Evolutionary conservation across 2,329 filamentous ascomycete genomes (phyloP).

Genomic region (Venturia carpophila): DNA sequence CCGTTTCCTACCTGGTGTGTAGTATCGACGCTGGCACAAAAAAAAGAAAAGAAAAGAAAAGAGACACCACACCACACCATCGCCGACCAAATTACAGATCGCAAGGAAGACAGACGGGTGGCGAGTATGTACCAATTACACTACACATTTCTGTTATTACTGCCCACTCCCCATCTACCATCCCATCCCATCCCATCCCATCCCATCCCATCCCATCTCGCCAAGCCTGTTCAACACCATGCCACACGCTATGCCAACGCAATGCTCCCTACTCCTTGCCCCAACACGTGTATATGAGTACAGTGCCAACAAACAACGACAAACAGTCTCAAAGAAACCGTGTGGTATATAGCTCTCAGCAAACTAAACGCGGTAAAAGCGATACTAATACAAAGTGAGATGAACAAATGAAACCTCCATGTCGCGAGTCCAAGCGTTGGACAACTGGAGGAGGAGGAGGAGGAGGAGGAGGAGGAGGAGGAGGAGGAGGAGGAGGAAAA

Average conservation of each 20-base stretch:
- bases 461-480: too few relatives aligned
- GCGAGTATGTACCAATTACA: background rate
- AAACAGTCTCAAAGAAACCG: background rate
- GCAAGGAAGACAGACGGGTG: too few relatives aligned
- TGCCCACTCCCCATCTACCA: too few relatives aligned
- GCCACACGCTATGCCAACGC: background rate
- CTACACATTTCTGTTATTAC: constrained; percentile 1
- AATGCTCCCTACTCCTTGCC: background rate
- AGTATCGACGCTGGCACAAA: too few relatives aligned
- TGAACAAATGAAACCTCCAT: background rate
- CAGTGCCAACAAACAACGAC: background rate
- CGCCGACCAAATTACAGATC: background rate
- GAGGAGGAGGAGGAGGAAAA: background rate
- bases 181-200: background rate
- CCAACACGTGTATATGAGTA: background rate
- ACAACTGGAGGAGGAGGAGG: background rate
- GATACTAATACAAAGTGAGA: background rate
- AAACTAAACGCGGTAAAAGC: background rate
- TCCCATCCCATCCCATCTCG: background rate
- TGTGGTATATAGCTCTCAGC: constrained; percentile 10
- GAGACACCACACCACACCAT: background rate
- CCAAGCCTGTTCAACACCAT: background rate
- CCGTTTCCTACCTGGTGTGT: too few relatives aligned
- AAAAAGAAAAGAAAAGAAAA: background rate
- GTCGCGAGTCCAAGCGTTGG: background rate